phyloP scores from a whole-genome alignment of 2,329 filamentous ascomycete species.

The Trichoderma koningii region DNA sequence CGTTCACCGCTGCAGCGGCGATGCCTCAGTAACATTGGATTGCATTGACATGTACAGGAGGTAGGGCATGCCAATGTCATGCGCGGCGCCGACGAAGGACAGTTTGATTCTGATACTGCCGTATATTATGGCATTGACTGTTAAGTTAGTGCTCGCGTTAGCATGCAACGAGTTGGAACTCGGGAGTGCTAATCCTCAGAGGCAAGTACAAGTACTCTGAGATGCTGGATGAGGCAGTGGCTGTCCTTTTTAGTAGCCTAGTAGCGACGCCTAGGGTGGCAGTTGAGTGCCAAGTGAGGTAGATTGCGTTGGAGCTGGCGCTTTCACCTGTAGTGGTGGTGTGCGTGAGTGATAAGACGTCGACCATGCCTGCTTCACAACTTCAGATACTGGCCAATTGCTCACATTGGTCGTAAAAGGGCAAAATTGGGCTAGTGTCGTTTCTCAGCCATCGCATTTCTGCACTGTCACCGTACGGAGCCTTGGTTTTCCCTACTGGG shows the following conservation, averaged over 20 bases:
- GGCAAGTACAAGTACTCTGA: too few species aligned
- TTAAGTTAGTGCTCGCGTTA: not conserved
- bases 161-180: not conserved
- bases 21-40: conserved; percentile 7
- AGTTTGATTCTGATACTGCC: not conserved
- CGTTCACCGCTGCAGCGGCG: not conserved
- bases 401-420: not conserved
- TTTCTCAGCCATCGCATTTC: conserved; percentile 6
- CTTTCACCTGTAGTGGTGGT: not conserved
- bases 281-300: not conserved
- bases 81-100: not conserved
- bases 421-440: conserved; percentile 4
- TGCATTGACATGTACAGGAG: conserved; percentile 8
- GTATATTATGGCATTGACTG: not conserved
- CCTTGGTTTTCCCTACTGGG: conserved; percentile 8
- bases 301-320: conserved; percentile 3
- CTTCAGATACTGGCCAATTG: not conserved
- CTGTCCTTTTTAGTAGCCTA: too few species aligned
- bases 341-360: not conserved
- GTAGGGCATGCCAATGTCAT: conserved; percentile 6
- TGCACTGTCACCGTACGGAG: conserved; percentile 21
- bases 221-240: too few species aligned
- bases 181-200: too few species aligned
- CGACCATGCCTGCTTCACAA: not conserved
- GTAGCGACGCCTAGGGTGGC: too few species aligned